Percentiles rank a stretch among this genome's conserved stretches.
Evolutionary conservation across 208 protist species (phyloP).

Genomic region (Leishmania guyanensis): DNA sequence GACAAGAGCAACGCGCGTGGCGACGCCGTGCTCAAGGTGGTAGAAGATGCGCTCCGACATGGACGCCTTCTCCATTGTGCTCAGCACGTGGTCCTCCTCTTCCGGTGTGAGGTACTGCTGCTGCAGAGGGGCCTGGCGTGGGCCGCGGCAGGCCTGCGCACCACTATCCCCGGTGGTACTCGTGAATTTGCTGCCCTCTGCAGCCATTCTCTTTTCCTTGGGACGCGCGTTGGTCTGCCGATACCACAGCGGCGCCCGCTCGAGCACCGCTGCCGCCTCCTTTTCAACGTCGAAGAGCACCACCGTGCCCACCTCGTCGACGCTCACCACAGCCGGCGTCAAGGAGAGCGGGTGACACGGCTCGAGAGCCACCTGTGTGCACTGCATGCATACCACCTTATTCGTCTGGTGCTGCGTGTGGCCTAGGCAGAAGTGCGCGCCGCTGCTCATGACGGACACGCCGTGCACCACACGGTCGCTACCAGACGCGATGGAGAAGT

Average conservation of each 20-base stretch:
- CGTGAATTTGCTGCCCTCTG: background rate
- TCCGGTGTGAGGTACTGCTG: conserved; percentile 12
- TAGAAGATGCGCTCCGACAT: conserved; percentile 23
- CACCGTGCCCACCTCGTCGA: conserved; percentile 69
- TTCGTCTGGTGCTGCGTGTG: conserved; percentile 57
- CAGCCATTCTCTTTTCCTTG: background rate
- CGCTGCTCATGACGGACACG: conserved; percentile 67
- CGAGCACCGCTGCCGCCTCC: conserved; percentile 22
- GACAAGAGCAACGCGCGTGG: conserved; percentile 43
- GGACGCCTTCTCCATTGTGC: conserved; percentile 9
- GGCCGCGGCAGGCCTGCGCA: background rate
- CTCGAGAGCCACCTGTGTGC: conserved; percentile 47
- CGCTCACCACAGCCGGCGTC: conserved; percentile 56
- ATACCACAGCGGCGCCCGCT: conserved; percentile 21
- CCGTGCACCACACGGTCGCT: conserved; percentile 60
- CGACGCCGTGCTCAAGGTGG: conserved; percentile 51
- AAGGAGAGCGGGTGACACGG: conserved; percentile 16
- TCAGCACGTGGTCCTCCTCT: conserved; percentile 15
- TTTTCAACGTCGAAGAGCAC: conserved; percentile 65
- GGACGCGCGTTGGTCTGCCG: background rate
- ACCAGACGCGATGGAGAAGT: conserved; percentile 56
- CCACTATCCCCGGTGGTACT: background rate
- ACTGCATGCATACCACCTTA: conserved; percentile 49
- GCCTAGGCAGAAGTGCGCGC: conserved; percentile 61
- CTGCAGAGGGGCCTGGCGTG: background rate